Evolutionary conservation across 306 rosid species (phyloP), one percentile per base, ranked within the genome.

Genomic region (Mimosa bimucronata): DNA sequence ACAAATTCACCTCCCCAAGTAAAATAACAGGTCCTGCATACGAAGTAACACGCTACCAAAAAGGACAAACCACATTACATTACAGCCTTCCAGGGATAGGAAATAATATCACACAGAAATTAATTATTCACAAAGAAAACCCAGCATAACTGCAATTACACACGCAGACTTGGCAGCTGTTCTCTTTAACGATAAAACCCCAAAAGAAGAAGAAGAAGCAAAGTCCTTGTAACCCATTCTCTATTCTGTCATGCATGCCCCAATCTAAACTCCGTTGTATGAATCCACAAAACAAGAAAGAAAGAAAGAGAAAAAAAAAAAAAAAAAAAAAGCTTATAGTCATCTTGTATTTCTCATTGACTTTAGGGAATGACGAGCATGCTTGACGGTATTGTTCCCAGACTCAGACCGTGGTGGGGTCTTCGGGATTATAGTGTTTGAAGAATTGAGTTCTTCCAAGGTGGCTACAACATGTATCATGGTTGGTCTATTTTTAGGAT

Each of bases 401-500:
- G 53, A 18, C 48, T 74, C 83, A 44, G 80, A 76, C 66, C 81
- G 82, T 78, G 84, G 87, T 67, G 84, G 87, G 53, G 79, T 83
- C 48, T 73, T 88, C 31, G 85, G 79, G 28, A 75, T 44, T 57
- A 81, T 79, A 50, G 84, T 79, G 81, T 80, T 88, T 40, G 92
- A 75, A 16, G 92, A 52, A 40, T 77, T 82, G 6, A 95, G 88
- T 64, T 77, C 84, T 84, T 94, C 92, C 85, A 94, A 75, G 50
- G 75, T 74, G 42, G 88, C 86, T 5, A 91, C 77, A 85, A 85
- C 91, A 84, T 88, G 78, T 10, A 67, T 75, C 98, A 94, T 94
- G 1, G 85, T 65, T 73, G 97, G 97, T 83, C 98, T 92, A 30
- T 78, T 29, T 74, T 86, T 91, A 0, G 97, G 91, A 71, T 95